phyloP scores from a whole-genome alignment of 768 basidiomycete genomes.

The Leucogyrophana mollusca region DNA sequence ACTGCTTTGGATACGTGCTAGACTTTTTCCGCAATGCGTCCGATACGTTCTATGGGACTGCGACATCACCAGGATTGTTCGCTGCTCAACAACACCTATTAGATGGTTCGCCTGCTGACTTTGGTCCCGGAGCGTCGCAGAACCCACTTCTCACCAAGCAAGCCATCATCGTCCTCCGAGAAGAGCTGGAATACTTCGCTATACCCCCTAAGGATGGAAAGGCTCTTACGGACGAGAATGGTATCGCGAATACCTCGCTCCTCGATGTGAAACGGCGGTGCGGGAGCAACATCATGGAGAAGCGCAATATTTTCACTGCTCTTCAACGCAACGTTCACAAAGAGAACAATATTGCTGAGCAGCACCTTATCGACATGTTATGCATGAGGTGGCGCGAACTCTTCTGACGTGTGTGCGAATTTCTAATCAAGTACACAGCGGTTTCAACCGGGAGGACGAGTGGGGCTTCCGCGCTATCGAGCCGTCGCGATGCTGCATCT shows the following conservation, averaged over 20 bases:
- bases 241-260: slow-evolving; percentile 76
- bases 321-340: slow-evolving; percentile 98
- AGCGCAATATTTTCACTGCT: slow-evolving; percentile 93
- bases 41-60: slow-evolving; percentile 88
- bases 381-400: slow-evolving; percentile 83
- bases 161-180: slow-evolving; percentile 96
- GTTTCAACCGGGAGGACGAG: slow-evolving; percentile 95
- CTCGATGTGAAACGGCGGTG: slow-evolving; percentile 82
- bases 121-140: slow-evolving; percentile 65
- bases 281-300: slow-evolving; percentile 84
- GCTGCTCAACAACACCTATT: slow-evolving; percentile 77
- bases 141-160: slow-evolving; percentile 95
- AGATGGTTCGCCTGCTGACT: slow-evolving; percentile 59
- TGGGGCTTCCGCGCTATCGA: slow-evolving; percentile 98
- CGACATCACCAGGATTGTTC: slow-evolving; percentile 68
- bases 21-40: slow-evolving; percentile 88
- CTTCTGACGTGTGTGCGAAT: slow-evolving; percentile 3
- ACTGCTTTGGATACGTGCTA: slow-evolving; percentile 93
- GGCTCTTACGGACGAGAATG: slow-evolving; percentile 71
- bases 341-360: slow-evolving; percentile 98
- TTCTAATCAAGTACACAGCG: slow-evolving; percentile 41
- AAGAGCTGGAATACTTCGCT: slow-evolving; percentile 97
- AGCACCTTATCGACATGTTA: slow-evolving; percentile 99
- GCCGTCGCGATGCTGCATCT: slow-evolving; percentile 95
- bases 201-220: slow-evolving; percentile 75